A percentile compares a stretch with the other conserved stretches of the same genome.
These are phyloP conservation scores for Colletotrichum sp. DNA, from an alignment of 2,329 filamentous ascomycete species.

Conservation along the genomic window DNA sequence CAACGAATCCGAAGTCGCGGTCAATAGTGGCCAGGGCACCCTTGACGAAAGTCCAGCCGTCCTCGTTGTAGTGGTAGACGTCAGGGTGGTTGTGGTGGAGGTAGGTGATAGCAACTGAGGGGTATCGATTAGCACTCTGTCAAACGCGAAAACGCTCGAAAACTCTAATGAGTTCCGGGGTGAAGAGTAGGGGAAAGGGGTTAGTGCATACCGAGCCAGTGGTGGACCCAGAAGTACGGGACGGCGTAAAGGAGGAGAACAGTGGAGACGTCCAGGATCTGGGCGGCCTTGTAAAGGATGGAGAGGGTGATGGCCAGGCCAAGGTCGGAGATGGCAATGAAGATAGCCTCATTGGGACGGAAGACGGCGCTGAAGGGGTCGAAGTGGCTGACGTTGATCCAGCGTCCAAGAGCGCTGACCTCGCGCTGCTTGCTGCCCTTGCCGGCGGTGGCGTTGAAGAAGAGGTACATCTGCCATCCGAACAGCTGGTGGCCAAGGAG, in stretches of 20 bases:
- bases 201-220: conserved; percentile 65
- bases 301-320: conserved; percentile 58
- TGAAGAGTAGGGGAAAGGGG: neutral
- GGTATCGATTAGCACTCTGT: neutral
- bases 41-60: conserved; percentile 65
- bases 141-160: neutral
- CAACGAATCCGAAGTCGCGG: conserved; percentile 66
- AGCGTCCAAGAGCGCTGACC: conserved; percentile 31
- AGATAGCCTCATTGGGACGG: conserved; percentile 59
- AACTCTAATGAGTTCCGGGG: neutral
- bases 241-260: conserved; percentile 64
- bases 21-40: conserved; percentile 67
- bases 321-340: conserved; percentile 64
- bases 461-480: conserved; percentile 68
- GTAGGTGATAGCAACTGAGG: conserved; percentile 72
- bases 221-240: conserved; percentile 73
- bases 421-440: conserved; percentile 51
- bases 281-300: conserved; percentile 56
- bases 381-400: conserved; percentile 60
- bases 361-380: conserved; percentile 67
- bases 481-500: conserved; percentile 67
- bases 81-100: conserved; percentile 73
- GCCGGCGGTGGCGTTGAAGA: conserved; percentile 62
- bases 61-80: conserved; percentile 55
- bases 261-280: conserved; percentile 60